Percentiles rank a stretch among this genome's conserved stretches.
phyloP scores from a whole-genome alignment of 2,329 filamentous ascomycete genomes.

The Lasiodiplodia citricola region DNA sequence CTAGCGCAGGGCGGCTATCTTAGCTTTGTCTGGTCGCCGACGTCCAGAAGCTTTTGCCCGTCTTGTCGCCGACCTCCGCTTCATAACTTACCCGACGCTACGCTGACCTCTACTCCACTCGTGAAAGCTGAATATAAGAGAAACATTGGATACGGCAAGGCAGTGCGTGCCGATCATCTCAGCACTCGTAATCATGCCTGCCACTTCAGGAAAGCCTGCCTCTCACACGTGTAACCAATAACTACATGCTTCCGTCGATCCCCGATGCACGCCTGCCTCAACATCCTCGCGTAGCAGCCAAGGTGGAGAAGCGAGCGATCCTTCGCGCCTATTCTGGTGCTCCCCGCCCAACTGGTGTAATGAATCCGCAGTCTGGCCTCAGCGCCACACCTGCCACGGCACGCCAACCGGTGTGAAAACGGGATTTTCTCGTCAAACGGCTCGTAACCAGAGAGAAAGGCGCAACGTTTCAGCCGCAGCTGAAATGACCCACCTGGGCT shows the following conservation, averaged over 20 bases:
- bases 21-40: conserved; percentile 5
- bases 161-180: background rate
- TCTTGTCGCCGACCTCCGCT: background rate
- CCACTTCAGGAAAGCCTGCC: background rate
- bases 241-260: background rate
- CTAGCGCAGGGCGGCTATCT: background rate
- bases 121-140: background rate
- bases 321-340: background rate
- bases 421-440: background rate
- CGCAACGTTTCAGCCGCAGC: background rate
- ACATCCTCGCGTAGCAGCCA: background rate
- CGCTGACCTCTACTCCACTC: background rate
- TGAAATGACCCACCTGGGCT: background rate
- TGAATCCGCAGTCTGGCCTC: background rate
- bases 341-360: background rate
- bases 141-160: background rate
- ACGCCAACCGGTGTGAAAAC: background rate
- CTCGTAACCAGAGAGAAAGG: background rate
- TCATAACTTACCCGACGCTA: too few relatives aligned
- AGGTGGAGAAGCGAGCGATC: background rate
- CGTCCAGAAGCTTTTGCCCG: background rate
- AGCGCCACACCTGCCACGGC: background rate
- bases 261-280: background rate
- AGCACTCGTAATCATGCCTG: background rate
- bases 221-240: background rate